Conservation (phyloP, 352 stramenopile genomes). For the Blastocystis hominis region DNA sequence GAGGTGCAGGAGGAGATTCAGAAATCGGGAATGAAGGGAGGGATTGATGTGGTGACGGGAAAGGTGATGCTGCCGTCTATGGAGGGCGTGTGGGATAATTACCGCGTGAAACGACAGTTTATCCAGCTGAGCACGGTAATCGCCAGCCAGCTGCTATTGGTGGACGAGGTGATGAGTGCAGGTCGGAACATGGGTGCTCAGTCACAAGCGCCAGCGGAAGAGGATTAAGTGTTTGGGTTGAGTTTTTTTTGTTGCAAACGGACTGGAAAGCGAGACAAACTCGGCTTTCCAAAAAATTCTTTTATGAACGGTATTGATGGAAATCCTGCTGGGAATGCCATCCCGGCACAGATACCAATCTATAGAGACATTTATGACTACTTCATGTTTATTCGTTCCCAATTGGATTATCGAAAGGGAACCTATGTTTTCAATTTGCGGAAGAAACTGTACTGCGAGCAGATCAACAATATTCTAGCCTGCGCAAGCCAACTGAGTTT, state of each 20-base stretch:
- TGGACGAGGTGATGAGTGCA: slow-evolving; percentile 46
- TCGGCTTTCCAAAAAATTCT: no score
- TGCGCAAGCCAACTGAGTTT: no score
- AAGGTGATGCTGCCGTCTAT: slow-evolving; percentile 87
- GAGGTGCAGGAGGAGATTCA: slow-evolving; percentile 86
- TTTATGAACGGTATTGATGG: no score
- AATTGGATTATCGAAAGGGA: no score
- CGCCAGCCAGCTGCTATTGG: slow-evolving; percentile 25
- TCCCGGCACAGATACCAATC: no score
- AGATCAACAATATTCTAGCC: no score
- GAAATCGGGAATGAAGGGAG: slow-evolving; percentile 74
- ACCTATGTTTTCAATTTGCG: no score
- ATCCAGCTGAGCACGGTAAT: slow-evolving; percentile 75
- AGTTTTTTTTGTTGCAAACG: slow-evolving; percentile 24
- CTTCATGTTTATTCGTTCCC: no score
- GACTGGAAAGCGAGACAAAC: no score
- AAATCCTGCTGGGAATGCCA: no score
- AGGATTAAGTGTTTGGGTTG: not conserved
- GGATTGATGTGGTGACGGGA: slow-evolving; percentile 86
- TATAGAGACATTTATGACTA: no score
- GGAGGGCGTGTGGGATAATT: slow-evolving; percentile 94
- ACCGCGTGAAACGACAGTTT: slow-evolving; percentile 94
- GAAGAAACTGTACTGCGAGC: no score
- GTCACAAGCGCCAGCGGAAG: not conserved
- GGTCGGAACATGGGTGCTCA: slow-evolving; percentile 19